These are phyloP conservation scores for Botrytis elliptica DNA, from an alignment of 2,329 filamentous ascomycete genomes.

Conservation along the genomic window DNA sequence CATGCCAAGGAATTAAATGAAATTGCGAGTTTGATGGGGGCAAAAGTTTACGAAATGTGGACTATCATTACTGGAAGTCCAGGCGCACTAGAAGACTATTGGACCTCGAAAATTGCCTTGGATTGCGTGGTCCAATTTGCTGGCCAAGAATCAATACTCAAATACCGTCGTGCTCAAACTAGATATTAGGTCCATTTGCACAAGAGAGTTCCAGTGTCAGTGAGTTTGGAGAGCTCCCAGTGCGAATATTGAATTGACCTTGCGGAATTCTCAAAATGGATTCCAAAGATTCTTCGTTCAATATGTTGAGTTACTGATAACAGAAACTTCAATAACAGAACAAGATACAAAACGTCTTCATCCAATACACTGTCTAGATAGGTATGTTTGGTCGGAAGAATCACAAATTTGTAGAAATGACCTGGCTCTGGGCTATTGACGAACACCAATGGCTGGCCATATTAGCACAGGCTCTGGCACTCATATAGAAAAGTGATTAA, in stretches of 20 bases:
- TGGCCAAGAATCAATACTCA: neutral
- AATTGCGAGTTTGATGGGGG: neutral
- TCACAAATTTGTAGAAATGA: neutral
- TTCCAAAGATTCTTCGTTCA: neutral
- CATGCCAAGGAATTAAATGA: no score
- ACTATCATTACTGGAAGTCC: neutral
- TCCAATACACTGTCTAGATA: neutral
- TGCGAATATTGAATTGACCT: neutral
- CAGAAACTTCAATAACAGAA: neutral
- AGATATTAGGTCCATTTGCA: neutral
- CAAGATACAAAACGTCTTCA: fast-evolving
- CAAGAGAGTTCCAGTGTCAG: neutral
- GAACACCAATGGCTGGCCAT: neutral
- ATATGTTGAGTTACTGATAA: neutral
- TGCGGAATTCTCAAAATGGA: neutral
- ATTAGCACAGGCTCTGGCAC: neutral
- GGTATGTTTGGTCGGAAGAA: fast-evolving
- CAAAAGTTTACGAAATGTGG: neutral
- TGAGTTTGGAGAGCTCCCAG: neutral
- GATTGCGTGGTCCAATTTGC: neutral
- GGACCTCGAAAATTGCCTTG: neutral
- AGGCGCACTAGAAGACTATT: neutral
- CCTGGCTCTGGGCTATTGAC: fast-evolving
- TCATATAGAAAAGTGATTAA: neutral
- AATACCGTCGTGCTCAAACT: neutral